Evolutionary conservation across 2,329 filamentous ascomycete genomes (phyloP).

Genomic region (Fusarium denticulatum): DNA sequence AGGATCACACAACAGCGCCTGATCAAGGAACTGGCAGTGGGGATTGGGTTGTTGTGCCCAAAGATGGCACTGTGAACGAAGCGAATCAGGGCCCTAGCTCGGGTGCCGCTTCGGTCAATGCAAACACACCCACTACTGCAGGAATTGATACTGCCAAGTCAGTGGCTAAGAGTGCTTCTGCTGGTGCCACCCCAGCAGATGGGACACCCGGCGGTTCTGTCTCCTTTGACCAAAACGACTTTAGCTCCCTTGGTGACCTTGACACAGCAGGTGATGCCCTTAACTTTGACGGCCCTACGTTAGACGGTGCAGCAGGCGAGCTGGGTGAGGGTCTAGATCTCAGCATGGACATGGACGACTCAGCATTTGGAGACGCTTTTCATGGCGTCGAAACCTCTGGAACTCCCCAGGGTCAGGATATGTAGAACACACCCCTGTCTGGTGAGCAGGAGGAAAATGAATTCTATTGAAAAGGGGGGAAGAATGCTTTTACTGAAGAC

Average conservation of each 20-base stretch:
- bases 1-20: constrained; percentile 55
- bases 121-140: constrained; percentile 47
- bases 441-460: not conserved
- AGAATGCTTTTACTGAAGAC: not conserved
- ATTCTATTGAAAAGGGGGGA: constrained; percentile 5
- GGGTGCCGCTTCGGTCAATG: constrained; percentile 26
- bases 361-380: constrained; percentile 85
- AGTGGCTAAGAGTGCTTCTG: constrained; percentile 28
- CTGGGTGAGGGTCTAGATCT: constrained; percentile 67
- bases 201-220: constrained; percentile 54
- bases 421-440: constrained; percentile 38
- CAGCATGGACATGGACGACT: constrained; percentile 78
- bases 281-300: constrained; percentile 70
- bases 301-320: constrained; percentile 56
- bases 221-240: constrained; percentile 67
- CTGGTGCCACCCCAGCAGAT: constrained; percentile 40
- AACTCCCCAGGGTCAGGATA: constrained; percentile 50
- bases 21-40: constrained; percentile 64
- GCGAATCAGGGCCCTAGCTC: constrained; percentile 25
- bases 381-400: constrained; percentile 65
- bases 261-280: constrained; percentile 79
- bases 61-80: constrained; percentile 61
- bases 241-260: constrained; percentile 70
- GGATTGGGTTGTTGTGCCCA: constrained; percentile 81
- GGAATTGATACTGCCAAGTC: constrained; percentile 37